phyloP scores from a whole-genome alignment of 225 moss, liverwort and hornwort species.

The Climacium dendroides region DNA sequence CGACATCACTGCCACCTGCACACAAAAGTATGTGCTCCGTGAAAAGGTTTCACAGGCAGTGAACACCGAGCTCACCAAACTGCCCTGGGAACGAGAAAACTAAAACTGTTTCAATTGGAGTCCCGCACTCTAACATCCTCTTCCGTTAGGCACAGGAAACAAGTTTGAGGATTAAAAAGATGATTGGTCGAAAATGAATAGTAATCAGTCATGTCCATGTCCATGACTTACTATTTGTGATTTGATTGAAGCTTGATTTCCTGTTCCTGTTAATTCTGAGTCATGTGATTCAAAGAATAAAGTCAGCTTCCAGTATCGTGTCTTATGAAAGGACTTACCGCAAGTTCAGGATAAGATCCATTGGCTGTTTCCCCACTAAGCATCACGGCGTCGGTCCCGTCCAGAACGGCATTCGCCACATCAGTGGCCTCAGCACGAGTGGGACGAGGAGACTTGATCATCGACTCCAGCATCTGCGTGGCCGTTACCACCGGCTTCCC shows the following conservation, averaged over 20 bases:
- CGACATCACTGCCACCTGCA: conserved; percentile 66
- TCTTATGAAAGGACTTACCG: conserved; percentile 4
- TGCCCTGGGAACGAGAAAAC: background rate
- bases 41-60: background rate
- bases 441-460: conserved; percentile 81
- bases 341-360: conserved; percentile 69
- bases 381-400: conserved; percentile 83
- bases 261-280: background rate
- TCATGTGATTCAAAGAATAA: background rate
- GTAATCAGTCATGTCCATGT: background rate
- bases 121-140: background rate
- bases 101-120: background rate
- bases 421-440: conserved; percentile 87
- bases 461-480: conserved; percentile 93
- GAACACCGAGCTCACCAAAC: background rate
- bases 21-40: background rate
- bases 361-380: conserved; percentile 90
- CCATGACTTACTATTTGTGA: no score
- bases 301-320: background rate
- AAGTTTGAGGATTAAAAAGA: background rate
- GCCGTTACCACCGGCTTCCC: conserved; percentile 91
- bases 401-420: conserved; percentile 81
- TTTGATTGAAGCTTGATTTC: background rate
- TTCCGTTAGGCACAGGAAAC: background rate
- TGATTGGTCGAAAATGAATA: background rate